Evolutionary conservation across 73 alveolate species (phyloP).

Genomic region (Stentor roeselii): DNA sequence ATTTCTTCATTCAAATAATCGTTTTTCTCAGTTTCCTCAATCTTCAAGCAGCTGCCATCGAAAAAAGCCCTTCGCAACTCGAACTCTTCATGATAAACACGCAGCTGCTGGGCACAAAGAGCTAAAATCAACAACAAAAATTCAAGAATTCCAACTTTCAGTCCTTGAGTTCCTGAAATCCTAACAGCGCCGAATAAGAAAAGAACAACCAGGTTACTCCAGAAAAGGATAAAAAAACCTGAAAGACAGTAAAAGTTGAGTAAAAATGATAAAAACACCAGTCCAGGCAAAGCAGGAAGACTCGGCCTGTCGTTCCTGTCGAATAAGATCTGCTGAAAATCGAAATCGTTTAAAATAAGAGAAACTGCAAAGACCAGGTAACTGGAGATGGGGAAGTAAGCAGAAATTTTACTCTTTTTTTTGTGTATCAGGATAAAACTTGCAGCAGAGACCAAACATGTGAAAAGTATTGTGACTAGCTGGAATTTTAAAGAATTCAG

Average conservation of each 20-base stretch:
- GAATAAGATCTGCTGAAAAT: not conserved
- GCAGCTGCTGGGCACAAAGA: not conserved
- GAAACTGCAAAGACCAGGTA: no score
- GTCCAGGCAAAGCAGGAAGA: not conserved
- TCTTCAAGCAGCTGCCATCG: not conserved
- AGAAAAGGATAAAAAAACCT: not conserved
- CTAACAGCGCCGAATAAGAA: not conserved
- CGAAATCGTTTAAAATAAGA: not conserved
- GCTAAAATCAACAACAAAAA: not conserved
- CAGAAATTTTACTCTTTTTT: no score
- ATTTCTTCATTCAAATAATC: not conserved
- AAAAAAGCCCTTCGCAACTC: not conserved
- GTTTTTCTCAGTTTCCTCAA: not conserved
- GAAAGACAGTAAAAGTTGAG: not conserved
- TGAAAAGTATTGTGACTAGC: no score
- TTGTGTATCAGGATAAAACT: no score
- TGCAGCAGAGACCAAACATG: no score
- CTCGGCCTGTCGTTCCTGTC: no score
- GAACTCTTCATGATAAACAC: not conserved
- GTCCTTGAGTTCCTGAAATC: not conserved
- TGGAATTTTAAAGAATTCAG: no score
- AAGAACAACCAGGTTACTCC: not conserved
- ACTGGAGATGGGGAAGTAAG: no score
- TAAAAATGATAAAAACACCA: no score
- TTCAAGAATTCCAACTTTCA: not conserved